Evolutionary conservation across 331 rosid genomes (phyloP).

Genomic region (Dryas integrifolia): DNA sequence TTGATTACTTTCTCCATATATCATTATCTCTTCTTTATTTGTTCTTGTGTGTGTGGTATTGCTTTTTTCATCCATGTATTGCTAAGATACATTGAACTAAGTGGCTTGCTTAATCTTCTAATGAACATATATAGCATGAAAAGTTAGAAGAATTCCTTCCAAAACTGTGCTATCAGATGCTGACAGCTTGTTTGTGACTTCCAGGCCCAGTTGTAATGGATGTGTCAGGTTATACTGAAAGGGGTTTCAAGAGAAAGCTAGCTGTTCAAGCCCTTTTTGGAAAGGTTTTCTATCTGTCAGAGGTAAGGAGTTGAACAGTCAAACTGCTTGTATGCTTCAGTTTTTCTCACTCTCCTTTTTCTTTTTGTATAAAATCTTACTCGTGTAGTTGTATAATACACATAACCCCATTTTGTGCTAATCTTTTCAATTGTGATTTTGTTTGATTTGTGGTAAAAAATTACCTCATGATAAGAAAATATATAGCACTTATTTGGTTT

Average conservation of each 20-base stretch:
- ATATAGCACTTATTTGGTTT: neutral
- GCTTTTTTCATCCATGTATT: slow-evolving; percentile 9
- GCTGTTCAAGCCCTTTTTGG: slow-evolving; percentile 92
- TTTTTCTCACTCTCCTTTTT: neutral
- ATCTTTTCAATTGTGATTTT: neutral
- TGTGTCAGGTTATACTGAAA: slow-evolving; percentile 80
- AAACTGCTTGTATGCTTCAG: neutral
- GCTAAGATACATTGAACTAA: neutral
- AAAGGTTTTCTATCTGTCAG: slow-evolving; percentile 88
- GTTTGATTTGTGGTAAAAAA: neutral
- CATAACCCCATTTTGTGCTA: neutral
- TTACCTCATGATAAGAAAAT: slow-evolving; percentile 1
- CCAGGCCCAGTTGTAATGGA: slow-evolving; percentile 93
- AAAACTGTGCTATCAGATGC: slow-evolving; percentile 19
- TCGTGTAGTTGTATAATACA: neutral
- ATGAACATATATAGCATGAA: neutral
- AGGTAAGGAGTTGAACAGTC: slow-evolving; percentile 49
- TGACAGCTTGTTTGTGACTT: slow-evolving; percentile 29
- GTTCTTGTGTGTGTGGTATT: neutral
- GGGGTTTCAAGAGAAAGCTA: slow-evolving; percentile 93
- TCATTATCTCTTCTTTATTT: neutral
- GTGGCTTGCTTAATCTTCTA: slow-evolving; percentile 17
- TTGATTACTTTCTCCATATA: neutral
- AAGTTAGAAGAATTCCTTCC: neutral
- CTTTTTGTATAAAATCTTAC: neutral